These are phyloP conservation scores for Sungouiella thailandica DNA, from an alignment of 805 yeast genomes.

Conservation along the genomic window DNA sequence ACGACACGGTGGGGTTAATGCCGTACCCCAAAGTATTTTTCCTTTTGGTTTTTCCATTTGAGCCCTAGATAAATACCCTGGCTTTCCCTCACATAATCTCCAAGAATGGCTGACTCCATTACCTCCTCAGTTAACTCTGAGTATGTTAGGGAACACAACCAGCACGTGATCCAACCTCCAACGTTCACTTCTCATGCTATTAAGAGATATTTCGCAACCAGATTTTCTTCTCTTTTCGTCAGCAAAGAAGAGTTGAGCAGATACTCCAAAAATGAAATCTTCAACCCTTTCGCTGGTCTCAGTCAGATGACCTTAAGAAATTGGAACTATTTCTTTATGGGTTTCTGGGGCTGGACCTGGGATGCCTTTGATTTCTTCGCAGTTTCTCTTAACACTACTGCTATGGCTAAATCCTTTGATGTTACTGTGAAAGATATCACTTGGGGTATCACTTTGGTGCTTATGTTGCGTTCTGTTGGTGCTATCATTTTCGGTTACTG, in stretches of 20 bases:
- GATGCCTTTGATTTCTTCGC: slow-evolving; percentile 63
- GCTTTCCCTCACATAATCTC: too few species aligned
- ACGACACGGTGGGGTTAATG: too few species aligned
- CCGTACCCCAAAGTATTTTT: too few species aligned
- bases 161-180: slow-evolving; percentile 22
- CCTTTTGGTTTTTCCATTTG: too few species aligned
- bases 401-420: slow-evolving; percentile 43
- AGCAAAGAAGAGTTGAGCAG: slow-evolving; percentile 39
- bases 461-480: slow-evolving; percentile 66
- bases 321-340: slow-evolving; percentile 53
- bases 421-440: slow-evolving; percentile 47
- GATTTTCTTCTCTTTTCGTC: slow-evolving; percentile 45
- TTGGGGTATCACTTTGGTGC: slow-evolving; percentile 68
- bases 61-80: too few species aligned
- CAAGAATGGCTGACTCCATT: slow-evolving; percentile 7
- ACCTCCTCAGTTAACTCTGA: slow-evolving; percentile 13
- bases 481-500: slow-evolving; percentile 55
- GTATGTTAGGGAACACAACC: slow-evolving; percentile 11
- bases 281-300: slow-evolving; percentile 50
- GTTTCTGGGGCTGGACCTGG: slow-evolving; percentile 59
- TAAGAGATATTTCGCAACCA: slow-evolving; percentile 34
- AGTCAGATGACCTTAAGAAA: slow-evolving; percentile 18
- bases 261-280: slow-evolving; percentile 32
- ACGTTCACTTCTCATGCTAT: slow-evolving; percentile 26
- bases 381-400: slow-evolving; percentile 47